Conservation (phyloP, 1,139 yeast species). For the Kodamaea anthophila region DNA sequence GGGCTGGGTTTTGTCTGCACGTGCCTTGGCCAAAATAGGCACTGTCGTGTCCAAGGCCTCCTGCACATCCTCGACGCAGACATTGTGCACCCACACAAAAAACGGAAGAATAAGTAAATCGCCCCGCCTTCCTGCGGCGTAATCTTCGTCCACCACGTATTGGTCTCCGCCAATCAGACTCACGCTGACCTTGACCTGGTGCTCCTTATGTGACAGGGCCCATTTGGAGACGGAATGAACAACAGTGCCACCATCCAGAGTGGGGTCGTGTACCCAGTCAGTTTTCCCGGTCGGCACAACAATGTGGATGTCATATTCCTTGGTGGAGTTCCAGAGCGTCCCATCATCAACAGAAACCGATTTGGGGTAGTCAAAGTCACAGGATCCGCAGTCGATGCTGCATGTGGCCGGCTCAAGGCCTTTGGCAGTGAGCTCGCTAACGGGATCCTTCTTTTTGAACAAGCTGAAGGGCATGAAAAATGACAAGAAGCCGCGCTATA, state of each 20-base stretch:
- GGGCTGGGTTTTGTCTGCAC: constrained; percentile 1
- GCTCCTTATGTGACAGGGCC: constrained; percentile 24
- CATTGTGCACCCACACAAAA: constrained; percentile 62
- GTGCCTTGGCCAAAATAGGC: constrained; percentile 25
- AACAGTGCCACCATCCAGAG: constrained; percentile 47
- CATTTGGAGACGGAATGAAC: constrained; percentile 45
- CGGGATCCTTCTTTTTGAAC: constrained; percentile 3
- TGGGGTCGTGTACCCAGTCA: constrained; percentile 82
- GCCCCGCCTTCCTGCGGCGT: constrained; percentile 36
- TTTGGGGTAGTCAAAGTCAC: constrained; percentile 49
- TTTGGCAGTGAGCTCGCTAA: constrained; percentile 10
- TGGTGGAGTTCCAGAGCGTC: constrained; percentile 63
- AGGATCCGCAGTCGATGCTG: constrained; percentile 43
- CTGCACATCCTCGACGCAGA: constrained; percentile 40
- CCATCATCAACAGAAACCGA: constrained; percentile 47
- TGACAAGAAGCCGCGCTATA: not conserved
- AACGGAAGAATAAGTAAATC: constrained; percentile 70
- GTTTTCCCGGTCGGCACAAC: constrained; percentile 75
- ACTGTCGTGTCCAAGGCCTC: constrained; percentile 42
- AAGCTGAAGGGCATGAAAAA: constrained; percentile 1
- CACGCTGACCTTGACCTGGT: constrained; percentile 44
- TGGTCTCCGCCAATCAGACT: constrained; percentile 42
- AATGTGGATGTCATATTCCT: constrained; percentile 63
- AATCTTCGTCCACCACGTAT: constrained; percentile 34
- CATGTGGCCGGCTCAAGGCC: constrained; percentile 43